Percentiles rank a stretch among this genome's conserved stretches.
Evolutionary conservation across 495 filamentous ascomycete genomes (phyloP).

Genomic region (Neurospora cerealis): DNA sequence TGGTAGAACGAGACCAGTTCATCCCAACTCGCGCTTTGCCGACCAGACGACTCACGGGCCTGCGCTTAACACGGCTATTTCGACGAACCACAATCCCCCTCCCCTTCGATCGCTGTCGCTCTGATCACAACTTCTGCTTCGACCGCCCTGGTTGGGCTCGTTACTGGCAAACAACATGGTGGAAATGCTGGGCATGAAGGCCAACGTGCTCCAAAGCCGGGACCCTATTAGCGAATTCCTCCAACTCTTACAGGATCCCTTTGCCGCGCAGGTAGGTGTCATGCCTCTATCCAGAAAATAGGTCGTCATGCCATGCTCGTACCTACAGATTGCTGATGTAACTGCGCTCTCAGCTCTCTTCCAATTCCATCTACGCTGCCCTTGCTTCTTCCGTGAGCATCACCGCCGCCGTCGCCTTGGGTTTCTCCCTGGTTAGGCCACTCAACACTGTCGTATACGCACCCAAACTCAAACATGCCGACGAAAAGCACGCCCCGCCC

Average conservation of each 20-base stretch:
- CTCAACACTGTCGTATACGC: conserved; percentile 88
- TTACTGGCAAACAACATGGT: conserved; percentile 12
- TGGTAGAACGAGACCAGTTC: neutral
- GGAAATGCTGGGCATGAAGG: conserved; percentile 8
- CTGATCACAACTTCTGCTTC: conserved; percentile 4
- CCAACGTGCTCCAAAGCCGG: conserved; percentile 11
- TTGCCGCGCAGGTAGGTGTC: conserved; percentile 30
- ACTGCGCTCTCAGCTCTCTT: conserved; percentile 17
- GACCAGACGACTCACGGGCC: neutral
- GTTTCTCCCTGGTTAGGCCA: conserved; percentile 83
- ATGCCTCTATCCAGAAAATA: neutral
- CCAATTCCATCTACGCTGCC: conserved; percentile 57
- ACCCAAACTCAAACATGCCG: conserved; percentile 85
- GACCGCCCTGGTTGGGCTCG: conserved; percentile 5
- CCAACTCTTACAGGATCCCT: conserved; percentile 39
- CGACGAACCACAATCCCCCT: neutral
- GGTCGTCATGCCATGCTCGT: neutral
- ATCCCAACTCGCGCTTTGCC: neutral
- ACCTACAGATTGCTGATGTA: neutral
- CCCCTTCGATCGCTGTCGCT: neutral
- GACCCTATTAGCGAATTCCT: conserved; percentile 26
- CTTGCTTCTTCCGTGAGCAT: conserved; percentile 73
- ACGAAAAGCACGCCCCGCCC: conserved; percentile 90
- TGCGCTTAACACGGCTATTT: neutral
- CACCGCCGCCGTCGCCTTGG: conserved; percentile 57